A percentile compares a stretch with the other conserved stretches of the same genome.
Conservation (phyloP, 108 stramenopile genomes). For the Pseudonitzschia pungens region DNA sequence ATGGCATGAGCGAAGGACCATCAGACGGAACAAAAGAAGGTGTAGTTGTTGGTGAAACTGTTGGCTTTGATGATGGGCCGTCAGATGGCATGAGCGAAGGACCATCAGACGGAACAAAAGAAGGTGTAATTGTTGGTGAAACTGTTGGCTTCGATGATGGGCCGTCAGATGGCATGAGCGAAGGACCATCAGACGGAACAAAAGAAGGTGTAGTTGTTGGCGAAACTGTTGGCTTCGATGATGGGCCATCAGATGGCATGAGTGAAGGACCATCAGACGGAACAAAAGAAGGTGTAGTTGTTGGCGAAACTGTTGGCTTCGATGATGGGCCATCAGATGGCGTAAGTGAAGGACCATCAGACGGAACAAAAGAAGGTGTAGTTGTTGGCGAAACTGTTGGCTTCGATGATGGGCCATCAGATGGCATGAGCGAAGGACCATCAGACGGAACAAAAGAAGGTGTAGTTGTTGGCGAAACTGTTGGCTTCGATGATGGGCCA, state of each 20-base stretch:
- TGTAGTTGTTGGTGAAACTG: background rate
- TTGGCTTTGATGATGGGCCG: background rate
- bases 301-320: background rate
- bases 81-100: background rate
- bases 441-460: conserved; percentile 2
- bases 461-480: background rate
- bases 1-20: background rate
- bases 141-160: background rate
- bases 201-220: background rate
- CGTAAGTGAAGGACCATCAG: background rate
- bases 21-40: background rate
- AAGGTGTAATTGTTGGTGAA: background rate
- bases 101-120: background rate
- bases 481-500: background rate
- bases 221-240: background rate
- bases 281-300: background rate
- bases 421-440: background rate
- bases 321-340: background rate
- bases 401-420: conserved; percentile 6
- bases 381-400: background rate
- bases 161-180: background rate
- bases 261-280: conserved; percentile 2
- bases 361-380: background rate
- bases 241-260: background rate
- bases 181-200: conserved; percentile 3